A percentile compares a stretch with the other conserved stretches of the same genome.
Conservation (phyloP, 306 rosid genomes). For the Dicorynia guianensis region DNA sequence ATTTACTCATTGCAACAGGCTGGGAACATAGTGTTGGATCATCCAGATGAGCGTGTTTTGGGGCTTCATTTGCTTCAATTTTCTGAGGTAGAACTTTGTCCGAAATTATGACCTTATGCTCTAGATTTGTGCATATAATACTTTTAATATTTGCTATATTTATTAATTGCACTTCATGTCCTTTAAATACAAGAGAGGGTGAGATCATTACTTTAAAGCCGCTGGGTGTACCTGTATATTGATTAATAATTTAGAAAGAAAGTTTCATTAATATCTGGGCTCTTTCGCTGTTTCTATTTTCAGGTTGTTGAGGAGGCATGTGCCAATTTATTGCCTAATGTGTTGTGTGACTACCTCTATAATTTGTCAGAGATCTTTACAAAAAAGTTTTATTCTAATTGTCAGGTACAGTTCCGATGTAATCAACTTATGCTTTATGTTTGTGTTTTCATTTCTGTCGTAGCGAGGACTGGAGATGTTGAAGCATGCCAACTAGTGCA, state of each 20-base stretch:
- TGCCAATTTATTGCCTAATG: slow-evolving; percentile 79
- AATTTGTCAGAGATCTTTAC: slow-evolving; percentile 82
- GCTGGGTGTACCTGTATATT: slow-evolving; percentile 7
- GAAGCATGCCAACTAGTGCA: slow-evolving; percentile 20
- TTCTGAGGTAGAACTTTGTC: slow-evolving; percentile 73
- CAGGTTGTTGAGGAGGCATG: slow-evolving; percentile 96
- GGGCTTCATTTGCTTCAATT: slow-evolving; percentile 90
- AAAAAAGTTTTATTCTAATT: slow-evolving; percentile 78
- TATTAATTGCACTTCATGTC: background rate
- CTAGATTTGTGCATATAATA: slow-evolving; percentile 12
- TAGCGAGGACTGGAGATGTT: background rate
- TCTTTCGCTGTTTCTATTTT: slow-evolving; percentile 30
- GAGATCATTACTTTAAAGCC: background rate
- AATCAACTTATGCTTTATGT: slow-evolving; percentile 10
- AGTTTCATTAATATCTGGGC: slow-evolving; percentile 3
- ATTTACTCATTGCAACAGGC: slow-evolving; percentile 50
- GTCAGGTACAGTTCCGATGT: slow-evolving; percentile 66
- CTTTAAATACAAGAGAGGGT: slow-evolving; percentile 3
- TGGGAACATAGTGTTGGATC: slow-evolving; percentile 71
- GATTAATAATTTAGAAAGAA: slow-evolving; percentile 21
- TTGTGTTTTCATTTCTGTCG: background rate
- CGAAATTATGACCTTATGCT: slow-evolving; percentile 27
- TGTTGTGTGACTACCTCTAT: slow-evolving; percentile 89
- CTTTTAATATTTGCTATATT: background rate
- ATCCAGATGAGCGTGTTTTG: slow-evolving; percentile 78